Base-by-base conservation (phyloP, 2,329 filamentous ascomycete genomes). In the Alternaria viburni region DNA sequence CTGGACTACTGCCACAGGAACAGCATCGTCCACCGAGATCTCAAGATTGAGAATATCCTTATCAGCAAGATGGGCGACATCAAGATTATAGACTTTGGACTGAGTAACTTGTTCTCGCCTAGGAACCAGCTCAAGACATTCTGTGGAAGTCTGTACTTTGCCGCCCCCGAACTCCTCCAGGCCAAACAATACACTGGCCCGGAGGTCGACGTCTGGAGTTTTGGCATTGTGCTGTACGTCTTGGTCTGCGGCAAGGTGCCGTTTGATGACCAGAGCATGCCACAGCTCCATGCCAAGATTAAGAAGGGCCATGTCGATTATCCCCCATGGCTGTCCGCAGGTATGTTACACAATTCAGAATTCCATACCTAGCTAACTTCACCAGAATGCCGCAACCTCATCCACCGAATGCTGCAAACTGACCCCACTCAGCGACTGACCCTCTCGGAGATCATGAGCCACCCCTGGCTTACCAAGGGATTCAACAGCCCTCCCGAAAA, bases 31-130 rank as follows among this genome's bases (percentile, higher is more conserved):
- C 96, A 99, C 80, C 90, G 96, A 54, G 96, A 99, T 78, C 83
- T 99, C 69, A 99, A 99, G 85, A 99, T 99, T 71, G 96, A 98
- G 81, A 99, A 99, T 78, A 99, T 99, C 58, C 87, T 99, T 65
- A 99, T 99, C 82, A 97, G 93, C 85, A 98, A 98, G 84, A 97
- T 92, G 2, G 96, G 96, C 44, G 96, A 99, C 77, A 99, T 99
- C 81, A 98, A 98, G 79, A 98, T 99, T 74, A 99, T 99, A 71
- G 96, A 99, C 78, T 99, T 99, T 79, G 96, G 95, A 28, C 85
- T 99, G 58, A 98, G 95, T 83, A 99, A 99, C 75, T 87, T 98
- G 5, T 99, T 97, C 80, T 90, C 93, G 7, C 96, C 96, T 0
- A 86, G 90, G 47, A 88, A 87, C 65, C 90, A 96, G 67, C 86